These are phyloP conservation scores for Populus euphratica DNA, from an alignment of 345 rosid species.

Conservation along the genomic window DNA sequence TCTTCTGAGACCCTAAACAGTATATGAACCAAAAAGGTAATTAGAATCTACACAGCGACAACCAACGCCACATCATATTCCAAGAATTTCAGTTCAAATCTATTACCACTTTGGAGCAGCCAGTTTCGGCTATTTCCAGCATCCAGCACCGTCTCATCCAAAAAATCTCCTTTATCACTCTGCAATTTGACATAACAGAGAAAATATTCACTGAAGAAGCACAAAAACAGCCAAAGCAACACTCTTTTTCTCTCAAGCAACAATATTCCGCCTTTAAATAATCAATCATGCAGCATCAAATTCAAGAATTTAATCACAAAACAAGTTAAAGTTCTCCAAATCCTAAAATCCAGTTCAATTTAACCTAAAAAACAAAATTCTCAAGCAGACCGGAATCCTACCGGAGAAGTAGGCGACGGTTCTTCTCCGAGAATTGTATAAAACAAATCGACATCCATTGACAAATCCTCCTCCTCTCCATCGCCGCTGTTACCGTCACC, in stretches of 20 bases:
- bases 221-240: neutral
- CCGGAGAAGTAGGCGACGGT: slow-evolving; percentile 7
- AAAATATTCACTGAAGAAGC: neutral
- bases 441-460: slow-evolving; percentile 11
- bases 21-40: slow-evolving; percentile 13
- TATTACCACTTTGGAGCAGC: slow-evolving; percentile 17
- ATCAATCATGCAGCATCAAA: neutral
- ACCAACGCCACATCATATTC: neutral
- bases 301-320: neutral
- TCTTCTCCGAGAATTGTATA: slow-evolving; percentile 16
- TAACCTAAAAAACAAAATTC: neutral
- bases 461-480: slow-evolving; percentile 10
- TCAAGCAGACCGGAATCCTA: neutral
- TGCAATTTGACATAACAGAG: slow-evolving; percentile 9
- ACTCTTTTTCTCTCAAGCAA: neutral
- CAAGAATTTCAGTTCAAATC: neutral
- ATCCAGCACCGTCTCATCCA: neutral
- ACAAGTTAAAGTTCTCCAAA: neutral
- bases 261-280: neutral
- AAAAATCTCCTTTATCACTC: slow-evolving; percentile 8
- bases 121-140: neutral
- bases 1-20: slow-evolving; percentile 39
- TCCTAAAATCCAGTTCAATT: neutral
- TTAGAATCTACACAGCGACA: neutral
- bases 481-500: slow-evolving; percentile 1